These are phyloP conservation scores for Suhomyces vadensis DNA, from an alignment of 805 yeast genomes.

Conservation along the genomic window DNA sequence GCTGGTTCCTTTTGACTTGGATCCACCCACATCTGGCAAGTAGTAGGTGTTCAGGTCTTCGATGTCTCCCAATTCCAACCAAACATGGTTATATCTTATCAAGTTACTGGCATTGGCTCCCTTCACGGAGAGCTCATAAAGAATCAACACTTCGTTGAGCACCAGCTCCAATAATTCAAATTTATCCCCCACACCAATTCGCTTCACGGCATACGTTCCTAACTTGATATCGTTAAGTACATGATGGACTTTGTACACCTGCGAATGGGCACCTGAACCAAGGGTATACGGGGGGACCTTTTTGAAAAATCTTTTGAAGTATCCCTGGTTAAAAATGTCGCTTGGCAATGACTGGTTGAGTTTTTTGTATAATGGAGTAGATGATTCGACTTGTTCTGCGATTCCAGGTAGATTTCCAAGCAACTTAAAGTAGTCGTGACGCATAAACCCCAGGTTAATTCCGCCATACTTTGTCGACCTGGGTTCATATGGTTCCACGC, in stretches of 20 bases:
- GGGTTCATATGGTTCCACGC: conserved; percentile 1
- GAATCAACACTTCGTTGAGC: conserved; percentile 72
- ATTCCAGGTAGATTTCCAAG: conserved; percentile 27
- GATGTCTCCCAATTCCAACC: conserved; percentile 73
- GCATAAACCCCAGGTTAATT: conserved; percentile 28
- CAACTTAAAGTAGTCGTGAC: conserved; percentile 38
- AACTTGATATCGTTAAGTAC: conserved; percentile 66
- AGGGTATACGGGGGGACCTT: conserved; percentile 51
- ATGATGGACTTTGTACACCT: conserved; percentile 83
- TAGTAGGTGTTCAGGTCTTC: conserved; percentile 43
- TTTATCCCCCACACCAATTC: conserved; percentile 81
- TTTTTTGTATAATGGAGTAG: background rate
- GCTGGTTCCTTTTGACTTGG: conserved; percentile 5
- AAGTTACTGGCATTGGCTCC: conserved; percentile 55
- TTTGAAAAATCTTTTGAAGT: conserved; percentile 70
- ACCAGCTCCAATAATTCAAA: conserved; percentile 67
- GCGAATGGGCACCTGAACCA: conserved; percentile 85
- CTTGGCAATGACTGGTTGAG: conserved; percentile 13
- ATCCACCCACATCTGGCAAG: conserved; percentile 16
- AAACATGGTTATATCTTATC: conserved; percentile 85
- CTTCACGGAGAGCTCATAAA: conserved; percentile 51
- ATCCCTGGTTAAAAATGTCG: conserved; percentile 76
- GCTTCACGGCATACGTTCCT: conserved; percentile 82
- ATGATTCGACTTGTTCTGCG: conserved; percentile 2
- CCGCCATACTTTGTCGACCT: background rate